Evolutionary conservation across 805 yeast genomes (phyloP), one percentile per base, ranked within the genome.

Genomic region (Kockiozyma suomiensis): DNA sequence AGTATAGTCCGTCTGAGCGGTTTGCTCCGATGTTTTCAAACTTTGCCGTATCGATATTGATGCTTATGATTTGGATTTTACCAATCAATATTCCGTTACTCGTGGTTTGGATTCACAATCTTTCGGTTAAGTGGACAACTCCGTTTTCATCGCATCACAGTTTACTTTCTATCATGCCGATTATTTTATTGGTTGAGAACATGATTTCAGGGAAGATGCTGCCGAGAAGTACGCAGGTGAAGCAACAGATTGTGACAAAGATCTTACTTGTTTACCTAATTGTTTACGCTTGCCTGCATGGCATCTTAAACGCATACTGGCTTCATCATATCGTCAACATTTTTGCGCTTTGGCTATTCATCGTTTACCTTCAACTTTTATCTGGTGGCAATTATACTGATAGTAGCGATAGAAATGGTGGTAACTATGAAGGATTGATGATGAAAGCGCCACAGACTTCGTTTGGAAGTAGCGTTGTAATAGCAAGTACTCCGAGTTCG

Each of bases 61-160:
- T 89, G 70, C 67, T 90, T 55, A 82, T 90, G 86, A 62, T 88
- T 10, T 87, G 96, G 88, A 78, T 89, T 8, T 73, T 89, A 4
- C 96, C 96, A 0, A 83, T 90, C 23, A 87, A 88, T 68, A 76
- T 85, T 0, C 97, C 97, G 0, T 83, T 88, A 1, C 71, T 91
- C 28, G 77, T 90, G 59, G 97, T 91, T 1, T 90, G 91, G 78
- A 75, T 88, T 35, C 96, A 89, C 69, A 89, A 92, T 69, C 77
- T 90, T 59, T 81, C 88, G 1, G 80, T 89, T 17, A 83, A 80
- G 66, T 89, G 96, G 96, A 82, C 80, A 56, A 88, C 94, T 0
- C 90, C 96, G n/a, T 90, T 90, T 69, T 82, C 88, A 5, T 87
- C 96, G 0, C 96, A 90, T 72, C 96, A 91, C 71, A 91, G 89